phyloP scores from a whole-genome alignment of 2,329 filamentous ascomycete genomes.

The Chalaropsis ovoidea region DNA sequence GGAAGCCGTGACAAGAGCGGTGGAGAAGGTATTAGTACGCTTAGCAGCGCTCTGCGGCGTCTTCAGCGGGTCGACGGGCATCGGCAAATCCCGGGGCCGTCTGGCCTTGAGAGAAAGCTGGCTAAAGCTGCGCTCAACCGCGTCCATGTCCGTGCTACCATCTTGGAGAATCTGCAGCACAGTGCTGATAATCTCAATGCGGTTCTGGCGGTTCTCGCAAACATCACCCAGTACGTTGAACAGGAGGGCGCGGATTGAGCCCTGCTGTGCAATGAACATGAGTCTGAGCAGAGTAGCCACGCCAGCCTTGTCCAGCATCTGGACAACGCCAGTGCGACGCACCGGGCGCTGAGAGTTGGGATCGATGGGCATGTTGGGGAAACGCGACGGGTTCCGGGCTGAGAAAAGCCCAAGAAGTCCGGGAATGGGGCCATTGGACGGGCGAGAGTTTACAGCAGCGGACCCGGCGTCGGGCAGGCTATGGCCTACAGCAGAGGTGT shows the following conservation, averaged over 20 bases:
- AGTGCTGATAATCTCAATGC: conserved; percentile 85
- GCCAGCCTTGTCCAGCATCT: conserved; percentile 94
- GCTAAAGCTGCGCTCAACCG: conserved; percentile 90
- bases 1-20: conserved; percentile 34
- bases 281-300: conserved; percentile 93
- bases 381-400: background rate
- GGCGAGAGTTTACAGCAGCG: background rate
- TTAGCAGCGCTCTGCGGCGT: conserved; percentile 66
- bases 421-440: background rate
- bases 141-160: conserved; percentile 82
- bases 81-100: conserved; percentile 56
- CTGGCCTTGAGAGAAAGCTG: conserved; percentile 86
- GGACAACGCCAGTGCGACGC: conserved; percentile 65
- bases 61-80: conserved; percentile 47
- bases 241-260: conserved; percentile 71
- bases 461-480: background rate
- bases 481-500: background rate
- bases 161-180: conserved; percentile 90
- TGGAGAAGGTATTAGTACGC: conserved; percentile 56
- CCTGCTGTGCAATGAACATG: conserved; percentile 93
- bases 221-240: conserved; percentile 83
- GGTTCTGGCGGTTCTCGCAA: conserved; percentile 92
- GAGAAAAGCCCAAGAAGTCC: background rate
- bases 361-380: conserved; percentile 3
- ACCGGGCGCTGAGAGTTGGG: conserved; percentile 18